Percentiles rank a stretch among this genome's conserved stretches.
phyloP scores from a whole-genome alignment of 768 basidiomycete genomes.

The Pleurotus giganteus region DNA sequence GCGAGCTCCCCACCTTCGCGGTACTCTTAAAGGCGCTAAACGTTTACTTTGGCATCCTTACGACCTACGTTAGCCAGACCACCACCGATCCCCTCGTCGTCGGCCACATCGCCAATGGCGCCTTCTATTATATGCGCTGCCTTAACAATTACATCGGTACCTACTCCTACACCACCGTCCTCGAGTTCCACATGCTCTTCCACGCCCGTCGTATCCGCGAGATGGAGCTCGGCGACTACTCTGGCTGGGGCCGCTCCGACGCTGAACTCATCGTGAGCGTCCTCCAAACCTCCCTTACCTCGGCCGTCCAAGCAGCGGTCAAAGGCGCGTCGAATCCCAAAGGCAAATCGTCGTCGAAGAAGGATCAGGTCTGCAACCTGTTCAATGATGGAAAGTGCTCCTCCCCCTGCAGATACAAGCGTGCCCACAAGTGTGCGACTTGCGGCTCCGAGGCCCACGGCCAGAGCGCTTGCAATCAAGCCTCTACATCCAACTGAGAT shows the following conservation, averaged over 20 bases:
- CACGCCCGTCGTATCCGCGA: not conserved
- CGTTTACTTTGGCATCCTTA: not conserved
- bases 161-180: not conserved
- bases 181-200: conserved; percentile 3
- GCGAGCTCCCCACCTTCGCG: not conserved
- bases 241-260: not conserved
- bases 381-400: not conserved
- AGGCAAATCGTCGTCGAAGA: too few species aligned
- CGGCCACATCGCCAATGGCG: not conserved
- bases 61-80: not conserved
- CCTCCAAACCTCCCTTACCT: not conserved
- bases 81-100: not conserved
- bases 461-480: not conserved
- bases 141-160: not conserved
- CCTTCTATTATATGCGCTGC: not conserved
- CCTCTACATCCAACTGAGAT: not conserved
- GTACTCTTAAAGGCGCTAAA: not conserved
- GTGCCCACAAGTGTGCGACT: not conserved
- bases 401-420: not conserved
- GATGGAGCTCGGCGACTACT: not conserved
- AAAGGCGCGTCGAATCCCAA: too few species aligned
- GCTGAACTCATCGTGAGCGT: not conserved
- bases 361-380: not conserved
- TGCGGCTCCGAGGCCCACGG: not conserved
- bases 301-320: too few species aligned